Evolutionary conservation across 371 early-diverging fungal species (phyloP), one percentile per base, ranked within the genome.

Genomic region (Mortierella polycephala): DNA sequence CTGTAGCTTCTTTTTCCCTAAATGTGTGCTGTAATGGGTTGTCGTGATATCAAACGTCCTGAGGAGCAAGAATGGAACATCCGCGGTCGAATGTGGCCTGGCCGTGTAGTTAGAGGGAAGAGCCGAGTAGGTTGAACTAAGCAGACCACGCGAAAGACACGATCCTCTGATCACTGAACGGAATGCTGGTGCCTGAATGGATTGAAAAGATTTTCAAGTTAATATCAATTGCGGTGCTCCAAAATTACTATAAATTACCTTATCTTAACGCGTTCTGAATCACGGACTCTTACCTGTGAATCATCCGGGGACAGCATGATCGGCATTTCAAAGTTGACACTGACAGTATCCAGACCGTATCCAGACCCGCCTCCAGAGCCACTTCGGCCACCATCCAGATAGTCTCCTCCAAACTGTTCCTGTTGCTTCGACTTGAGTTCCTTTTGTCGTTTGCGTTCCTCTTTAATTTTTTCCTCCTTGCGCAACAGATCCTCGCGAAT

Each of bases 1-100:
- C 70, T 90, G 89, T 20, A 89, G 57, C 66, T 84, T 60, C 39
- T 83, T 82, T 65, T 88, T 90, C 13, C 89, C 90, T 20, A 87
- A 82, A 21, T 84, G 75, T 5, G 81, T 81, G 44, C 61, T 68
- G 59, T 81, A 81, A 37, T 75, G 75, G 14, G 69, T 40, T 4
- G 75, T 42, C 21, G 67, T 68, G 16, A 81, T 75, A 61, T 75
- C 76, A 41, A 81, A 71, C 10, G 75, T 75, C 47, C 66, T 75
- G 20, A 81, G 56, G 16, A 71, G 65, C 40, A 81, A 53, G 60
- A 79, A 73, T 6, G 80, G 80, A 11, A 79, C 74, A 21, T 74
- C 80, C 0, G 77, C 64, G 0, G 72, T 59, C 0, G 62, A 77
- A 42, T 67, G 72, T 5, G 77, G 77, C 37, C 77, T 58, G 16